Conservation (phyloP, 768 basidiomycete genomes). For the Suillus subluteus region DNA sequence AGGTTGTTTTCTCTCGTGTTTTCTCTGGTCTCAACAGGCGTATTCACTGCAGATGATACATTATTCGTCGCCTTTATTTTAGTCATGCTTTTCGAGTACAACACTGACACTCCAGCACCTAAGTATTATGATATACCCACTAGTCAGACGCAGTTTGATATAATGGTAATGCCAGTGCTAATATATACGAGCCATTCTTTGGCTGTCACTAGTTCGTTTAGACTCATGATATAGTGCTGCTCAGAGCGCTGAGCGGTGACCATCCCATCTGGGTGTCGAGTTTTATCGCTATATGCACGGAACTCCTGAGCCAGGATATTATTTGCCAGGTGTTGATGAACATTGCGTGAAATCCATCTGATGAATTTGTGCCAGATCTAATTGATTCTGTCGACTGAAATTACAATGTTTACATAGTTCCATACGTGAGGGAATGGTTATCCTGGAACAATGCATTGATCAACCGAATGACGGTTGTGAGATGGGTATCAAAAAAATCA, state of each 20-base stretch:
- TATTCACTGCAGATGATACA: background rate
- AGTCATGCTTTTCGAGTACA: background rate
- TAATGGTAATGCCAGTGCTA: background rate
- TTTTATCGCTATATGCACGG: background rate
- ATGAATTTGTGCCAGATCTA: background rate
- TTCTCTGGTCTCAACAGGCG: background rate
- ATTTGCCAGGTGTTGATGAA: background rate
- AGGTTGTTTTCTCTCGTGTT: background rate
- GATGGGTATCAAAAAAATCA: background rate
- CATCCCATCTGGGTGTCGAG: background rate
- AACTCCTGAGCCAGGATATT: background rate
- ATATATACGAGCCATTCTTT: background rate
- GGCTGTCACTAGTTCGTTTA: background rate
- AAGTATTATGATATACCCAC: background rate
- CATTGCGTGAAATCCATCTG: background rate
- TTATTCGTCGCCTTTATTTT: background rate
- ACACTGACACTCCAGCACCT: background rate
- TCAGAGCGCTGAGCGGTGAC: background rate
- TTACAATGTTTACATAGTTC: slow-evolving; percentile 8
- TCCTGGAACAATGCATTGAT: background rate
- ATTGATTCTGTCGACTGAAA: background rate
- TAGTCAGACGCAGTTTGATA: background rate
- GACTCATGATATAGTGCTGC: background rate
- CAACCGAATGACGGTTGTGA: no score
- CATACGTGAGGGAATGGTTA: background rate